Base-by-base conservation (phyloP, 2,329 filamentous ascomycete species). In the Ophiognomonia clavigignenti-juglandacearum region DNA sequence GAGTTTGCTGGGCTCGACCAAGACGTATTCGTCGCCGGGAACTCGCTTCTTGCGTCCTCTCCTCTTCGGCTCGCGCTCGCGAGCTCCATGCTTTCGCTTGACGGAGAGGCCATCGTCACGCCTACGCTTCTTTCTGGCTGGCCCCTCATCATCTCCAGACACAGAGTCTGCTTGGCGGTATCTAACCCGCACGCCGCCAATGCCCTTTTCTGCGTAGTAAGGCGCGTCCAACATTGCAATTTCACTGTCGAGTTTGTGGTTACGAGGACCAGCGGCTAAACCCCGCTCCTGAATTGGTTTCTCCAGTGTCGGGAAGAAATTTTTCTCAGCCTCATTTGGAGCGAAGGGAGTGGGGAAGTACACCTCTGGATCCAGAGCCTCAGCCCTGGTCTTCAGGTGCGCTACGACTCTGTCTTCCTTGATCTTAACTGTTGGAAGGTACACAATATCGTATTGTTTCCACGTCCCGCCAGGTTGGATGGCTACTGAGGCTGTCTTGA, bases 181-280 rank as follows among this genome's bases (percentile, higher is more conserved):
- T n/a, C n/a, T n/a, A n/a, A n/a, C n/a, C n/a, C 51, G 51, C 22
- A 54, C 43, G 13, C 54, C 56, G 3, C 47, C 46, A 7, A 57
- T 43, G 5, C 37, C 48, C 53, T 53, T 61, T 48, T 47, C 60
- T 18, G 53, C 61, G 57, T 78, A 78, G 23, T 76, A 71, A 3
- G 75, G 75, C 2, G 75, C 75, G 43, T 69, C 66, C 23, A 78
- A 57, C n/a, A 70, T 64, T 29, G 74, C 72, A 16, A 78, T 66
- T 41, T 73, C 70, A 9, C 66, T 58, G 3, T 65, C 63, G 39
- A 70, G 64, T 54, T 56, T 54, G 60, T 57, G 55, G 46, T 50
- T 54, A 49, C 69, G 61, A 8, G 37, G 36, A 11, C 44, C 48
- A 36, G 45, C 48, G 32, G 11, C 36, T n/a, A n/a, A n/a, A n/a